Evolutionary conservation across 108 stramenopile species (phyloP), one percentile per base, ranked within the genome.

Genomic region (Nannochloropsis gaditana): DNA sequence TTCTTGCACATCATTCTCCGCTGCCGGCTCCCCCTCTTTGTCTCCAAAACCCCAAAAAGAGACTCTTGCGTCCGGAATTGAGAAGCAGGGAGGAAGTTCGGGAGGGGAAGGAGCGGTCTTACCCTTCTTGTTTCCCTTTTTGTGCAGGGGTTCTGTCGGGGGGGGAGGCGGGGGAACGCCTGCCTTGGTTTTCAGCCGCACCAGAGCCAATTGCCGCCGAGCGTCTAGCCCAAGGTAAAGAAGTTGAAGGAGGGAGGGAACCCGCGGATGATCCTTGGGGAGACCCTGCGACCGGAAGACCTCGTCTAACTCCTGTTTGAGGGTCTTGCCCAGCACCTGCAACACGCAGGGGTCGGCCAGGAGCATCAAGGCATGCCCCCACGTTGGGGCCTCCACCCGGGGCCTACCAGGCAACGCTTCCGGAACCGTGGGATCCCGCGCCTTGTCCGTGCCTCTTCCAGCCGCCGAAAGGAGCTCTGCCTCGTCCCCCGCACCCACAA

Each of bases 181-280:
- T 15, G 59, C n/a, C 8, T 73, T 73, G 59, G 15, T 1, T n/a
- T 73, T 73, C 19, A 6, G 59, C 4, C 15, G 5, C 59, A 73
- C 59, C 8, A 73, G 59, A n/a, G 8, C 59, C n/a, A 73, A n/a
- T 6, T 73, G 59, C n/a, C 59, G 59, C 19, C 59, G 59, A n/a
- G 59, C 59, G 3, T 73, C 59, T 73, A 73, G 6, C n/a, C 59
- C 59, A 3, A 73, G 59, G 59, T n/a, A 73, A n/a, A 73, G 59
- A n/a, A 73, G 59, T 73, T 73, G 59, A 73, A 73, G 59, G n/a
- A 73, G 59, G 6, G 59, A 73, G 59, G 59, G 59, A 73, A 73
- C 19, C 19, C 15, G 59, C 15, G 1, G 59, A n/a, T 73, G 59
- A 6, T 73, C 59, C 59, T 73, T 73, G 59, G 59, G 59, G 59